Conservation (phyloP, 2,329 filamentous ascomycete species). For the Neopestalotiopsis sp. region DNA sequence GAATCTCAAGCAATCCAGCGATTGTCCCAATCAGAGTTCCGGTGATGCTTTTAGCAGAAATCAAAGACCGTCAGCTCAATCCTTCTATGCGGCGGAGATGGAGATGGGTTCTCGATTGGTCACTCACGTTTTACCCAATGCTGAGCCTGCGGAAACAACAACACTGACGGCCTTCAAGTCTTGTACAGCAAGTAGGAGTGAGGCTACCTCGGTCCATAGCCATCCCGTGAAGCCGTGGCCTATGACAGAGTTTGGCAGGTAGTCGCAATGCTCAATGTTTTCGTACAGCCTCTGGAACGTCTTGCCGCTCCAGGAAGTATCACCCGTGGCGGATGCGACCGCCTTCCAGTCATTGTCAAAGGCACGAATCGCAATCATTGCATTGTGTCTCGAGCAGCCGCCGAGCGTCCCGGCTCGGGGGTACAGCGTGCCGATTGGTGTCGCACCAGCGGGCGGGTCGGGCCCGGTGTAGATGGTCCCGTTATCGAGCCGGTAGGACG, state of each 20-base stretch:
- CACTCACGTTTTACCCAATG: slow-evolving; percentile 40
- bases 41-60: background rate
- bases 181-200: slow-evolving; percentile 49
- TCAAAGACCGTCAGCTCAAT: background rate
- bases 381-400: slow-evolving; percentile 63
- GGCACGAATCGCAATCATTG: slow-evolving; percentile 62
- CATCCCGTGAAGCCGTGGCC: slow-evolving; percentile 63
- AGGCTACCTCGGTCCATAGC: slow-evolving; percentile 52
- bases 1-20: slow-evolving; percentile 5
- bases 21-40: slow-evolving; percentile 25
- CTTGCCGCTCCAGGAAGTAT: slow-evolving; percentile 18
- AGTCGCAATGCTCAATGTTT: slow-evolving; percentile 20
- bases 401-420: slow-evolving; percentile 52
- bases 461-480: slow-evolving; percentile 42
- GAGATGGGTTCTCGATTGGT: background rate
- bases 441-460: slow-evolving; percentile 43
- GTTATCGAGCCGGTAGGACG: slow-evolving; percentile 49
- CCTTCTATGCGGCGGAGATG: background rate
- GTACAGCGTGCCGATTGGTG: slow-evolving; percentile 50
- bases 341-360: slow-evolving; percentile 62
- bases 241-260: slow-evolving; percentile 37
- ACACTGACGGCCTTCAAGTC: slow-evolving; percentile 54
- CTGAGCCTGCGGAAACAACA: slow-evolving; percentile 49
- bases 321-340: slow-evolving; percentile 14
- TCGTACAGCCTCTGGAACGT: slow-evolving; percentile 17